Percentiles rank a stretch among this genome's conserved stretches.
Conservation (phyloP, 1,284 basidiomycete genomes). For the Microbotryum saponariae region DNA sequence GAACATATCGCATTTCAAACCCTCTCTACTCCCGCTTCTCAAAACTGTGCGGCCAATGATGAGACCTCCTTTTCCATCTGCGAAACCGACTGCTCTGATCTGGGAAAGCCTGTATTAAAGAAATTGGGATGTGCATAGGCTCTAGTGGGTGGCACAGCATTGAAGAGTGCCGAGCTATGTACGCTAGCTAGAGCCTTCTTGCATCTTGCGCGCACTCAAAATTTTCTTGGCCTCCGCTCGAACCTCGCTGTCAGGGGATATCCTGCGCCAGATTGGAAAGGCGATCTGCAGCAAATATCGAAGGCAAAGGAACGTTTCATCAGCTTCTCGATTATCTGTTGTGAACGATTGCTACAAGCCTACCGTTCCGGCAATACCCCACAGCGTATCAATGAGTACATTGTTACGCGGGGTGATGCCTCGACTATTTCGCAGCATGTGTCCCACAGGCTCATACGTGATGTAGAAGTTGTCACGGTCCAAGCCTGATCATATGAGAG, state of each 20-base stretch:
- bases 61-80: too few species aligned
- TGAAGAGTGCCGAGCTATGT: too few species aligned
- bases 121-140: too few species aligned
- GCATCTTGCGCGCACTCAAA: not conserved
- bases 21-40: too few species aligned
- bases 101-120: too few species aligned
- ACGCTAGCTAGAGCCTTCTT: too few species aligned
- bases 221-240: constrained; percentile 6
- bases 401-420: constrained; percentile 64
- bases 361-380: constrained; percentile 47
- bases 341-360: constrained; percentile 30
- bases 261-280: constrained; percentile 43
- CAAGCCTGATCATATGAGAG: constrained; percentile 49
- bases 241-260: constrained; percentile 33
- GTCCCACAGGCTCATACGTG: constrained; percentile 60
- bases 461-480: constrained; percentile 67
- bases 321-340: too few species aligned
- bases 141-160: too few species aligned
- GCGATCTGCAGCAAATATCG: constrained; percentile 37
- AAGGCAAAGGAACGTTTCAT: not conserved
- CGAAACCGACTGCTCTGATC: too few species aligned
- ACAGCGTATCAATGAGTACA: constrained; percentile 51
- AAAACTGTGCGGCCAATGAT: too few species aligned
- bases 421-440: constrained; percentile 60
- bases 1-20: too few species aligned